These are phyloP conservation scores for Ceratocystis eucalypticola DNA, from an alignment of 2,329 filamentous ascomycete species.

Conservation along the genomic window DNA sequence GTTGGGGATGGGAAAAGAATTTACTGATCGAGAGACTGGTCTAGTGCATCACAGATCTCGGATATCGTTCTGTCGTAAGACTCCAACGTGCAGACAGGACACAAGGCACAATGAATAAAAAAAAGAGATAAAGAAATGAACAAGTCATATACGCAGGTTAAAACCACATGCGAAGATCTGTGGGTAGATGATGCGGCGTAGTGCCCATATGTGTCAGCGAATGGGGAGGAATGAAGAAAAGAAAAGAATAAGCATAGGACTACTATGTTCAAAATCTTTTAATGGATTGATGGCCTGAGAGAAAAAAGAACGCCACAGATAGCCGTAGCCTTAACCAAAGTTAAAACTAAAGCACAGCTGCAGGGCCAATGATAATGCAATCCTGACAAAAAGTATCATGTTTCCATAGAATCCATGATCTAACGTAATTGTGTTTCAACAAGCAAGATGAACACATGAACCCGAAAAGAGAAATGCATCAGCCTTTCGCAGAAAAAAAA, in stretches of 20 bases:
- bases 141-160: background rate
- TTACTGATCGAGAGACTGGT: background rate
- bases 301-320: background rate
- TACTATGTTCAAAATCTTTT: background rate
- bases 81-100: background rate
- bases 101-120: background rate
- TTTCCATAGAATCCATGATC: background rate
- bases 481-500: background rate
- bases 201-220: constrained; percentile 32
- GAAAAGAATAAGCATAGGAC: background rate
- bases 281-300: background rate
- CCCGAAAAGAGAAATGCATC: background rate
- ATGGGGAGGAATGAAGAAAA: background rate
- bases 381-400: background rate
- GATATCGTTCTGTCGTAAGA: constrained; percentile 3
- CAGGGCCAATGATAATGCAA: background rate
- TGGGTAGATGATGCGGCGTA: constrained; percentile 25
- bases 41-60: background rate
- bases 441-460: background rate
- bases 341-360: background rate
- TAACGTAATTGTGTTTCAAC: background rate
- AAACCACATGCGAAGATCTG: constrained; percentile 1
- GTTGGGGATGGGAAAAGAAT: background rate
- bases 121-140: constrained; percentile 1
- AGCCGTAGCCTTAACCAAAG: background rate